Conservation (phyloP, 2,329 filamentous ascomycete species). For the Curvularia spicifera region DNA sequence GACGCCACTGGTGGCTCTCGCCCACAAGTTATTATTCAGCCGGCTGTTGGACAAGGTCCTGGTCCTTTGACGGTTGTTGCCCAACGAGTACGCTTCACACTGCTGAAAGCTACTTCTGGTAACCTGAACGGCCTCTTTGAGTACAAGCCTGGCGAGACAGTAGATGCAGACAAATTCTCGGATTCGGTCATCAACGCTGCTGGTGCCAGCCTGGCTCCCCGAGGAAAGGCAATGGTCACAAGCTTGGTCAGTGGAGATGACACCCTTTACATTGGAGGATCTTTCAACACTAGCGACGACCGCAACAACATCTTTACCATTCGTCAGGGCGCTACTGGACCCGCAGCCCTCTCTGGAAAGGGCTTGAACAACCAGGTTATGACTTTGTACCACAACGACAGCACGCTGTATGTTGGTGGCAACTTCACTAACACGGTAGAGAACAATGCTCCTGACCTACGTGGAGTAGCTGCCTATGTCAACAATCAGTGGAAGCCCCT, state of each 20-base stretch:
- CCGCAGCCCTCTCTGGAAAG: conserved; percentile 67
- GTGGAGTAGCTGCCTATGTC: conserved; percentile 76
- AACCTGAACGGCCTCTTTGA: conserved; percentile 91
- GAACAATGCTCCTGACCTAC: conserved; percentile 67
- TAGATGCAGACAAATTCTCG: conserved; percentile 69
- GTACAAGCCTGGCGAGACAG: conserved; percentile 71
- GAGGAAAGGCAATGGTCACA: conserved; percentile 70
- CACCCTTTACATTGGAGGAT: conserved; percentile 76
- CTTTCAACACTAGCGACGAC: conserved; percentile 69
- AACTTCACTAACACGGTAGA: conserved; percentile 77
- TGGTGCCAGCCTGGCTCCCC: conserved; percentile 67
- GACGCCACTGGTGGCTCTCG: conserved; percentile 79
- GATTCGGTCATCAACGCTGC: conserved; percentile 78
- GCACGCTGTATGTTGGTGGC: conserved; percentile 75
- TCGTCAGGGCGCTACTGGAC: conserved; percentile 60
- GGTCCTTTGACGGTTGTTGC: conserved; percentile 77
- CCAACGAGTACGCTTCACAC: conserved; percentile 79
- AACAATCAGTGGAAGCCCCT: conserved; percentile 77
- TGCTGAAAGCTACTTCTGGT: conserved; percentile 74
- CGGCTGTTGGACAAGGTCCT: conserved; percentile 67
- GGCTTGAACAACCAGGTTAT: conserved; percentile 83
- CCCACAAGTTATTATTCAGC: conserved; percentile 78
- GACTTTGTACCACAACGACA: conserved; percentile 70
- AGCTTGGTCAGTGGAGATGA: conserved; percentile 70
- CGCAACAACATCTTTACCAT: conserved; percentile 81